Base-by-base conservation (phyloP, 2,329 filamentous ascomycete genomes). In the Clathrospora elynae region DNA sequence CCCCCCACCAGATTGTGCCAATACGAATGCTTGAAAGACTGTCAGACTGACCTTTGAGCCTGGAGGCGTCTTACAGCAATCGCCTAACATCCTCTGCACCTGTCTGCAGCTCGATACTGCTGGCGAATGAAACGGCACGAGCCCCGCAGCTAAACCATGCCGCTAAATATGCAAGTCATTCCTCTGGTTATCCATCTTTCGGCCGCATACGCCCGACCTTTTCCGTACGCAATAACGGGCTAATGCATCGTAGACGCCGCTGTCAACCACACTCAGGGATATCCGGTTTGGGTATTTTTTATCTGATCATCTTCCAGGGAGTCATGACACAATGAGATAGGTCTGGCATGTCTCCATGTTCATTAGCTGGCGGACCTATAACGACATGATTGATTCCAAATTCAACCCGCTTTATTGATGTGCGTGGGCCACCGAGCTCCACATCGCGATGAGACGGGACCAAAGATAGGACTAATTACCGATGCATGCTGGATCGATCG, bases 161-260 rank as follows among this genome's bases (percentile, higher is more conserved):
- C 58, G 58, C 64, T 66, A 67, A 55, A 51, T 57, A 60, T 68
- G 65, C 65, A 68, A 66, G 65, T 66, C 65, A 68, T 62, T 62
- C 55, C 53, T 59, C 53, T 51, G 49, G 47, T 56, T 56, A 57
- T 53, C 55, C 57, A 57, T 53, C 55, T 51, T 54, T 57, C 53
- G 57, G 57, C 51, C 53, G 44, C 55, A 44, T 51, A 32, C 39
- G 47, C 35, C 58, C 54, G 53, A 49, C 39, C 35, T 22, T 30
- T 52, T 53, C 37, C 29, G 44, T 46, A 46, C 44, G 37, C 53
- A 51, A 55, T 46, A 59, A 51, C 55, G 49, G 51, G 48, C 62
- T 66, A 67, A 61, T 57, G 54, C 54, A 51, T 45, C 35, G 20
- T 31, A n/a, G 32, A 49, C 35, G 47, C 53, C 51, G 45, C 49